Evolutionary conservation across 805 yeast genomes (phyloP).

Genomic region (Lipomyces kockii): DNA sequence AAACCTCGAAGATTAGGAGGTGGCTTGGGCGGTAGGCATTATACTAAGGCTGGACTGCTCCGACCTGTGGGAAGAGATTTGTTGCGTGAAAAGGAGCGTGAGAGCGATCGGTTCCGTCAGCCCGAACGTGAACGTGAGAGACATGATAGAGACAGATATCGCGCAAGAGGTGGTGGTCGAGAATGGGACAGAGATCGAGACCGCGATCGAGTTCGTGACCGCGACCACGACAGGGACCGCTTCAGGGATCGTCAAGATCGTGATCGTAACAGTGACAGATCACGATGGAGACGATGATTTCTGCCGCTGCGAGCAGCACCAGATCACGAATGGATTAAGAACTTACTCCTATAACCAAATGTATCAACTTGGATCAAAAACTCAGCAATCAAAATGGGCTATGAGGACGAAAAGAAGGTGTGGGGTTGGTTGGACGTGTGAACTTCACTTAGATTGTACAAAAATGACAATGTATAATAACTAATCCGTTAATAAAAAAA

Average conservation of each 20-base stretch:
- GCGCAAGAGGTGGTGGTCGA: conserved; percentile 25
- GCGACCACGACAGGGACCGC: conserved; percentile 19
- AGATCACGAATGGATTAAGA: conserved; percentile 11
- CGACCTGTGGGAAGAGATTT: conserved; percentile 25
- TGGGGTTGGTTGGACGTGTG: not conserved
- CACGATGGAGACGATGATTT: conserved; percentile 21
- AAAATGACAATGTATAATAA: not conserved
- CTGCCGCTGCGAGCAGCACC: conserved; percentile 8
- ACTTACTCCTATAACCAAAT: conserved; percentile 13
- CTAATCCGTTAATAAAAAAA: not conserved
- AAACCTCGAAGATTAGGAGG: conserved; percentile 69
- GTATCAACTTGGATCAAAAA: conserved; percentile 17
- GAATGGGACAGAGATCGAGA: conserved; percentile 24
- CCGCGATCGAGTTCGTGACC: conserved; percentile 16
- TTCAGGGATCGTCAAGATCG: conserved; percentile 28
- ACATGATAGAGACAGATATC: conserved; percentile 33
- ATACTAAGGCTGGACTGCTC: conserved; percentile 48
- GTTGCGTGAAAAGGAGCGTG: conserved; percentile 30
- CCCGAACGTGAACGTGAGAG: conserved; percentile 40
- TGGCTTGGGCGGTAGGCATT: conserved; percentile 86
- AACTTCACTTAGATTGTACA: not conserved
- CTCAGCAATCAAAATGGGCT: not conserved
- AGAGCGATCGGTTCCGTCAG: conserved; percentile 15
- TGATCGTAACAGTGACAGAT: conserved; percentile 27
- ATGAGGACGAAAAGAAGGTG: not conserved